Conservation (phyloP, 108 stramenopile genomes). For the Mayamaea pseudoterrestris region DNA sequence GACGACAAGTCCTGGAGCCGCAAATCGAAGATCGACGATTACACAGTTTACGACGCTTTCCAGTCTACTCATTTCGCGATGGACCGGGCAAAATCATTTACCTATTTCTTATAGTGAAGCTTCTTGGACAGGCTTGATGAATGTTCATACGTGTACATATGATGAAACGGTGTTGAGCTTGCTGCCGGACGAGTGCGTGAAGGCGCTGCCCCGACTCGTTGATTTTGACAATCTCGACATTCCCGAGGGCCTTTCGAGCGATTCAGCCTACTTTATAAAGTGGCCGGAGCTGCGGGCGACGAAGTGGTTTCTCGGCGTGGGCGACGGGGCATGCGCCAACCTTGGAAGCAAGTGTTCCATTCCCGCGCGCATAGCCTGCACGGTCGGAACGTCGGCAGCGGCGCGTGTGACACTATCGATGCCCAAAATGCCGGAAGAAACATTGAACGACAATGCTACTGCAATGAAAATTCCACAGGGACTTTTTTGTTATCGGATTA, state of each 20-base stretch:
- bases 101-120: slow-evolving; percentile 79
- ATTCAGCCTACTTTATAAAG: slow-evolving; percentile 24
- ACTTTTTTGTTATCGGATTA: slow-evolving; percentile 71
- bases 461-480: slow-evolving; percentile 30
- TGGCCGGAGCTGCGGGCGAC: slow-evolving; percentile 53
- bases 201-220: slow-evolving; percentile 20
- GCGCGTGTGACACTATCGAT: slow-evolving; percentile 51
- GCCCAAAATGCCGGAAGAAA: slow-evolving; percentile 2
- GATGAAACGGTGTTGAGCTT: slow-evolving; percentile 26
- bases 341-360: slow-evolving; percentile 61
- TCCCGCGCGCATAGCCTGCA: slow-evolving; percentile 57
- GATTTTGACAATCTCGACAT: slow-evolving; percentile 26
- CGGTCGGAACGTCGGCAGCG: slow-evolving; percentile 76
- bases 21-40: slow-evolving; percentile 6
- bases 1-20: slow-evolving; percentile 1
- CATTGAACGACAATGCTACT: background rate
- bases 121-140: slow-evolving; percentile 74
- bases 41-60: slow-evolving; percentile 51
- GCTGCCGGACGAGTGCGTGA: slow-evolving; percentile 28
- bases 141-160: slow-evolving; percentile 51
- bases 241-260: background rate
- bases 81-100: slow-evolving; percentile 26
- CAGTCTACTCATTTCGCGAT: slow-evolving; percentile 45
- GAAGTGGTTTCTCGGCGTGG: slow-evolving; percentile 52
- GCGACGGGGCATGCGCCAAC: slow-evolving; percentile 81